phyloP scores from a whole-genome alignment of 805 yeast species.

The Candida saitoana region DNA sequence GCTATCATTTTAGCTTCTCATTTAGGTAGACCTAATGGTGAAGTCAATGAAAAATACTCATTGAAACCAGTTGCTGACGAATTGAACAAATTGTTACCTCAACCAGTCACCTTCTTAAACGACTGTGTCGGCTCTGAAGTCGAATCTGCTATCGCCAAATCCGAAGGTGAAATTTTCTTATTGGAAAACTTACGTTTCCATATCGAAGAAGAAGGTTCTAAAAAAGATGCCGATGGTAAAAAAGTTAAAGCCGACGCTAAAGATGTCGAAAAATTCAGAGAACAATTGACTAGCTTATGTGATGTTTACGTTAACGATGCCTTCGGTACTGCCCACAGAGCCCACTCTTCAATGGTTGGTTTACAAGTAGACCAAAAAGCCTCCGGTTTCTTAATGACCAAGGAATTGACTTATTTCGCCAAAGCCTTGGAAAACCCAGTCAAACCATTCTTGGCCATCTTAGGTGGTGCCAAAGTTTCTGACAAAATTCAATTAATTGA shows the following conservation, averaged over 20 bases:
- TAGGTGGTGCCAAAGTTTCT: constrained; percentile 99
- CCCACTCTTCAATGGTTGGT: constrained; percentile 99
- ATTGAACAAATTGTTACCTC: constrained; percentile 69
- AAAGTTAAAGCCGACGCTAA: constrained; percentile 90
- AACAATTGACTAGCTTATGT: constrained; percentile 84
- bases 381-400: constrained; percentile 96
- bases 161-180: constrained; percentile 78
- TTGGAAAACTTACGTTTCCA: constrained; percentile 98
- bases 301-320: constrained; percentile 98
- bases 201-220: constrained; percentile 94
- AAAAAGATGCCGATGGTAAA: constrained; percentile 78
- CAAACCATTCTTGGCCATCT: constrained; percentile 97
- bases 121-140: constrained; percentile 95
- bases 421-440: constrained; percentile 97
- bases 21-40: constrained; percentile 99
- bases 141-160: constrained; percentile 70
- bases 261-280: constrained; percentile 83
- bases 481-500: constrained; percentile 98
- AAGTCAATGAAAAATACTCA: constrained; percentile 78
- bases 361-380: constrained; percentile 93
- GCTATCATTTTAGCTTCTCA: constrained; percentile 92
- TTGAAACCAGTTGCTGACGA: constrained; percentile 91
- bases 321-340: constrained; percentile 99
- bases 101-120: constrained; percentile 70
- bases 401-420: constrained; percentile 95